Conservation (phyloP, 1,139 yeast species). For the Candida tropicalis region DNA sequence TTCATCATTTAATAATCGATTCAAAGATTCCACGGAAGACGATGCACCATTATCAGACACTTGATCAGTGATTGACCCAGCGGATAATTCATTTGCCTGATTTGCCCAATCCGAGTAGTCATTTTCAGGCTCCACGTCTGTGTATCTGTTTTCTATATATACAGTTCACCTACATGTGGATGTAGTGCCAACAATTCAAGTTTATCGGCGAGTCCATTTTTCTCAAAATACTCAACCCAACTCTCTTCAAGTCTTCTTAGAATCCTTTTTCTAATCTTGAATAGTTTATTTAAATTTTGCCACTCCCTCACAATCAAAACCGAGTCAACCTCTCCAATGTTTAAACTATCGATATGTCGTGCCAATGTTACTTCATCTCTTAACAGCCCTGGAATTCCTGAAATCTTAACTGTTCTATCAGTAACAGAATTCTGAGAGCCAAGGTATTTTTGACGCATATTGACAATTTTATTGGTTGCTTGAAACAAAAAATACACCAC, state of each 20-base stretch:
- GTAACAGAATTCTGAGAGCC: constrained; percentile 49
- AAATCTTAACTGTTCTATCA: constrained; percentile 48
- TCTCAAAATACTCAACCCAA: constrained; percentile 75
- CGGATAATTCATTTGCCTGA: background rate
- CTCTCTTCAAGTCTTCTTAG: constrained; percentile 63
- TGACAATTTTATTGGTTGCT: constrained; percentile 40
- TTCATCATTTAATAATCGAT: constrained; percentile 29
- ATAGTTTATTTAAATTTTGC: constrained; percentile 68
- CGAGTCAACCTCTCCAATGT: constrained; percentile 77
- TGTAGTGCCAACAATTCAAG: constrained; percentile 32
- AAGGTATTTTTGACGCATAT: constrained; percentile 44
- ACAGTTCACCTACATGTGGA: constrained; percentile 33
- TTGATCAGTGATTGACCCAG: constrained; percentile 21
- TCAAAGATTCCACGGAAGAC: constrained; percentile 2
- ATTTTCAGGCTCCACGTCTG: constrained; percentile 16
- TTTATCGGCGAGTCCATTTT: constrained; percentile 33
- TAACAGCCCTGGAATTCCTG: constrained; percentile 69
- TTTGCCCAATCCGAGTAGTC: constrained; percentile 12
- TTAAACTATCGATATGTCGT: constrained; percentile 72
- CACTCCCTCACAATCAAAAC: constrained; percentile 85
- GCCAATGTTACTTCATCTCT: constrained; percentile 70
- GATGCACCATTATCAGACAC: constrained; percentile 18
- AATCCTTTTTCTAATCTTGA: constrained; percentile 57
- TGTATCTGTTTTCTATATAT: constrained; percentile 9
- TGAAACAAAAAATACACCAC: constrained; percentile 36